A percentile compares a stretch with the other conserved stretches of the same genome.
Evolutionary conservation across 352 stramenopile genomes (phyloP).

Genomic region (Phytophthora europaea): DNA sequence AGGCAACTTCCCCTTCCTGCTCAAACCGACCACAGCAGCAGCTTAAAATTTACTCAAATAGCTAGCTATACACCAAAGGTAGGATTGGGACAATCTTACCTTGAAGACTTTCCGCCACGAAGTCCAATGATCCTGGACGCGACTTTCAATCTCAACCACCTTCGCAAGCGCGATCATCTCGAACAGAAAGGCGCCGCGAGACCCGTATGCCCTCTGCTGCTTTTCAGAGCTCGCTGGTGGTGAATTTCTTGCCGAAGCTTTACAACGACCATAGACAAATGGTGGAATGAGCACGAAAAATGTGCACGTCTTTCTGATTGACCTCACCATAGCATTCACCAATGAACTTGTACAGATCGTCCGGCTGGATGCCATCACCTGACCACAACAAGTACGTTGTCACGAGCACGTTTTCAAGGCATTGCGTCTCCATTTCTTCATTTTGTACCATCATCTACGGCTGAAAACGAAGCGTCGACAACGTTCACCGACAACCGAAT

Average conservation of each 20-base stretch:
- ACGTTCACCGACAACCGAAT: slow-evolving; percentile 62
- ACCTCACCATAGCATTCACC: slow-evolving; percentile 55
- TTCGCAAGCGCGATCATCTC: slow-evolving; percentile 53
- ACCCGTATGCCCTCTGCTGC: slow-evolving; percentile 46
- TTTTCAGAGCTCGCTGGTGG: slow-evolving; percentile 1
- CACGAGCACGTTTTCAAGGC: not conserved
- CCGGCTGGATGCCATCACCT: slow-evolving; percentile 73
- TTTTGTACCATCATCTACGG: slow-evolving; percentile 73
- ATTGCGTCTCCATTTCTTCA: not conserved
- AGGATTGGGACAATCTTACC: slow-evolving; percentile 33
- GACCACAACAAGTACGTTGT: not conserved
- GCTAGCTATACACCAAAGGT: not conserved
- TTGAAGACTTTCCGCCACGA: slow-evolving; percentile 77
- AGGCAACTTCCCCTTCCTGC: slow-evolving; percentile 65
- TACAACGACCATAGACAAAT: not conserved
- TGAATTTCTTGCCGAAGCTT: slow-evolving; percentile 53
- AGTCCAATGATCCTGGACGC: slow-evolving; percentile 60
- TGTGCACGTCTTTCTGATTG: not conserved
- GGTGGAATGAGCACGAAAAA: not conserved
- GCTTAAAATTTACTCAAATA: not conserved
- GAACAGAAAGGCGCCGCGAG: slow-evolving; percentile 62
- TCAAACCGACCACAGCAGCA: not conserved
- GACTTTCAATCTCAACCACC: slow-evolving; percentile 74
- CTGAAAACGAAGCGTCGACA: slow-evolving; percentile 60
- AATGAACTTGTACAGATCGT: slow-evolving; percentile 59